These are phyloP conservation scores for Fusarium veterinarium DNA, from an alignment of 2,329 filamentous ascomycete species.

Conservation along the genomic window DNA sequence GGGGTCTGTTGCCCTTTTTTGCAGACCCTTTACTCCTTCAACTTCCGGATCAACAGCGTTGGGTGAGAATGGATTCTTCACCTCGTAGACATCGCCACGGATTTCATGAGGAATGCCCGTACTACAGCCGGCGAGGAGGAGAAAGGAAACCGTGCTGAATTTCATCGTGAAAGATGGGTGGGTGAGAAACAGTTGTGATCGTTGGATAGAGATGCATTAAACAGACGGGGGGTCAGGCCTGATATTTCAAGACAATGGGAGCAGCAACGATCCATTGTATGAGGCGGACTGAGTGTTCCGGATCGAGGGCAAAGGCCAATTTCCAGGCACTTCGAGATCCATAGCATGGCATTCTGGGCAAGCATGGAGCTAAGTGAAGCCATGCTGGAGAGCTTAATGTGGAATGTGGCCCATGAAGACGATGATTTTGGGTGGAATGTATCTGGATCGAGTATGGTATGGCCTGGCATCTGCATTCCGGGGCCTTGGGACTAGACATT, in stretches of 20 bases:
- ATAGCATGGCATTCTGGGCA: conserved; percentile 28
- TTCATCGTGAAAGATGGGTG: conserved; percentile 22
- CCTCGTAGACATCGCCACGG: conserved; percentile 11
- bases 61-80: not conserved
- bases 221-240: conserved; percentile 4
- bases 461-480: conserved; percentile 29
- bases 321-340: conserved; percentile 25
- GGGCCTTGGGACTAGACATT: conserved; percentile 10
- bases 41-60: not conserved
- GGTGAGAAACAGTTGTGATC: not conserved
- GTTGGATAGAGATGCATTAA: not conserved
- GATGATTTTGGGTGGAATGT: conserved; percentile 31
- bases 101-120: conserved; percentile 27
- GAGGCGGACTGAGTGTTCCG: conserved; percentile 8
- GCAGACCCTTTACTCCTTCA: not conserved
- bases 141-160: conserved; percentile 37
- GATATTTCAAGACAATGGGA: conserved; percentile 35
- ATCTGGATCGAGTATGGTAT: conserved; percentile 26
- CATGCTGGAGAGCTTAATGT: conserved; percentile 21
- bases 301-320: conserved; percentile 19
- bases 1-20: not conserved
- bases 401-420: conserved; percentile 32
- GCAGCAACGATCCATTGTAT: not conserved
- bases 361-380: conserved; percentile 29
- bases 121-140: conserved; percentile 30